Percentiles rank a stretch among this genome's conserved stretches.
Conservation (phyloP, 2,329 filamentous ascomycete species). For the Chaetomium globosum region DNA sequence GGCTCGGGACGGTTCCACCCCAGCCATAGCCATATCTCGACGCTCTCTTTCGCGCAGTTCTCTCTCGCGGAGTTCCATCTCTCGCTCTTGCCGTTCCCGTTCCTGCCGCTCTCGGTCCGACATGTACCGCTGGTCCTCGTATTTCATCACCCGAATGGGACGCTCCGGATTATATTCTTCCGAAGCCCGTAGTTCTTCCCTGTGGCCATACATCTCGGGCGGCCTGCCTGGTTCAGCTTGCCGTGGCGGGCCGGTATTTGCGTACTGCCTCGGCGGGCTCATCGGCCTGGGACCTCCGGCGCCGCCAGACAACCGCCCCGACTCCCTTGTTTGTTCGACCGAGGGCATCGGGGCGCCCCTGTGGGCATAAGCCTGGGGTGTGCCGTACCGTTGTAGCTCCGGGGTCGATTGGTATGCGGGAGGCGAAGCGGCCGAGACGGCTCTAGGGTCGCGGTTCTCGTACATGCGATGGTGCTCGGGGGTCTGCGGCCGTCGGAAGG, state of each 20-base stretch:
- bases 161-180: constrained; percentile 59
- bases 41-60: constrained; percentile 43
- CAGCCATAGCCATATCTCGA: constrained; percentile 54
- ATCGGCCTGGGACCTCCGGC: constrained; percentile 52
- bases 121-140: constrained; percentile 58
- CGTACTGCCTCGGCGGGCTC: constrained; percentile 56
- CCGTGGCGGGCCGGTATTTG: constrained; percentile 49
- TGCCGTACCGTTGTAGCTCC: constrained; percentile 61
- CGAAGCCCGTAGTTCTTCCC: constrained; percentile 51
- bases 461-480: constrained; percentile 68
- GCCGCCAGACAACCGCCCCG: constrained; percentile 42
- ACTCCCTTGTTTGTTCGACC: constrained; percentile 51
- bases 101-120: constrained; percentile 49
- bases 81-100: constrained; percentile 43
- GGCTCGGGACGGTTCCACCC: constrained; percentile 50
- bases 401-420: constrained; percentile 57
- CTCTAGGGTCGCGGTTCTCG: constrained; percentile 49
- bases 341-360: constrained; percentile 52
- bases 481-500: constrained; percentile 69
- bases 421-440: constrained; percentile 52
- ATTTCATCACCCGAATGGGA: constrained; percentile 49
- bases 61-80: constrained; percentile 45
- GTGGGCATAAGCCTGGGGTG: constrained; percentile 59
- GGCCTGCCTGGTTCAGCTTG: constrained; percentile 52
- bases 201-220: constrained; percentile 51